Conservation (phyloP, 495 filamentous ascomycete species). For the Penicillium flavigenum region DNA sequence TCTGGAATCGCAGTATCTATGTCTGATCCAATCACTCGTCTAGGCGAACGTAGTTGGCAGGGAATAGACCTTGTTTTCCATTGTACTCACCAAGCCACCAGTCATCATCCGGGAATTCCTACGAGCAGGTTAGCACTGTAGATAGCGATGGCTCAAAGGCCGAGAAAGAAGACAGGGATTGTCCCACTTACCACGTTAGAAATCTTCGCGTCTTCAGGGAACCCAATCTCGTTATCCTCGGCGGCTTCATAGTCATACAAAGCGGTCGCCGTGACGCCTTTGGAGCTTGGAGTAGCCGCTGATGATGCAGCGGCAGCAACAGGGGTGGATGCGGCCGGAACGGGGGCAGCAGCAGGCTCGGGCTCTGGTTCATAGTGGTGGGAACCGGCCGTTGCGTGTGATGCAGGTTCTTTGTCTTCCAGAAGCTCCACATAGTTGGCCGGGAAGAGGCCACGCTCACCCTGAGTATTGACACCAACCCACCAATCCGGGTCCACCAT, state of each 20-base stretch:
- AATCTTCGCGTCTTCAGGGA: constrained; percentile 85
- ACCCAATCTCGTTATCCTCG: constrained; percentile 94
- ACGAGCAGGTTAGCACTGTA: constrained; percentile 19
- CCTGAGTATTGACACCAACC: constrained; percentile 80
- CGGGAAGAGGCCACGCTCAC: constrained; percentile 87
- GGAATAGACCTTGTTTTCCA: constrained; percentile 83
- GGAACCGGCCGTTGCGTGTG: constrained; percentile 28
- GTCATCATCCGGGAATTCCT: constrained; percentile 97
- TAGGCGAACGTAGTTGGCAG: constrained; percentile 76
- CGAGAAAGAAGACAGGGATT: constrained; percentile 4
- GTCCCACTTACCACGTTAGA: constrained; percentile 55
- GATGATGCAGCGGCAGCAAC: constrained; percentile 9
- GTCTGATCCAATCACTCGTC: constrained; percentile 45
- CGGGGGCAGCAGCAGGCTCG: constrained; percentile 11
- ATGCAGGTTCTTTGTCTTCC: constrained; percentile 51
- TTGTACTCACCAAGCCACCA: constrained; percentile 94
- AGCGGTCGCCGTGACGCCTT: constrained; percentile 70
- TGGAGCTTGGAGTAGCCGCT: constrained; percentile 25
- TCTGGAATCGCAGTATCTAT: neutral
- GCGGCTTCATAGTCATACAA: constrained; percentile 97
- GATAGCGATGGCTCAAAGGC: neutral
- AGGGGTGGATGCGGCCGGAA: constrained; percentile 5
- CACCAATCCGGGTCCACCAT: constrained; percentile 98
- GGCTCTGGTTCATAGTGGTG: constrained; percentile 22
- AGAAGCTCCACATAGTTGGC: constrained; percentile 94